Evolutionary conservation across 164 flowering plant genomes (phyloP).

Genomic region (Aristolochia californica): DNA sequence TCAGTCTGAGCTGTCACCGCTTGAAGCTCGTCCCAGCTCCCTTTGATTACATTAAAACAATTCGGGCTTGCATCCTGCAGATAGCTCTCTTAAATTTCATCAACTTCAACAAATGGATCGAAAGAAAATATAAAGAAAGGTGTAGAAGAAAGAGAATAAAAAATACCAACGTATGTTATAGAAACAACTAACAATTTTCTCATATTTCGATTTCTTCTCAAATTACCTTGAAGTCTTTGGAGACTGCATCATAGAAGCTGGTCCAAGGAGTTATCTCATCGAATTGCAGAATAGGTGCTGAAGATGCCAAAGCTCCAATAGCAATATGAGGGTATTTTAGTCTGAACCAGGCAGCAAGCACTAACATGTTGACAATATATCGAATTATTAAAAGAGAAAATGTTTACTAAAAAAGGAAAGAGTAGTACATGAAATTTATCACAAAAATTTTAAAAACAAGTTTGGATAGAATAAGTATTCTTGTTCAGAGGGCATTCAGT

Average conservation of each 20-base stretch:
- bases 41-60: conserved; percentile 50
- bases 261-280: conserved; percentile 40
- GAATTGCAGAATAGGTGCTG: conserved; percentile 50
- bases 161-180: no score
- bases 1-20: conserved; percentile 20
- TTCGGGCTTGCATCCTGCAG: conserved; percentile 40
- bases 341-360: conserved; percentile 56
- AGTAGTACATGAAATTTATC: neutral
- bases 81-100: no score
- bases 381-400: neutral
- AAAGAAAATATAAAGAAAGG: neutral
- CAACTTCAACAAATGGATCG: neutral
- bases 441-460: no score
- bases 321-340: conserved; percentile 53
- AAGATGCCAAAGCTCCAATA: conserved; percentile 51
- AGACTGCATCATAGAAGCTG: conserved; percentile 50
- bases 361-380: conserved; percentile 10
- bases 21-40: conserved; percentile 42
- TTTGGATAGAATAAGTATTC: no score
- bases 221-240: conserved; percentile 45
- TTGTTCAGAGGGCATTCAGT: no score
- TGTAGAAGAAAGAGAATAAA: no score
- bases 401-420: neutral
- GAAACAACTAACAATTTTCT: neutral
- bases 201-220: neutral